Conservation (phyloP, 805 yeast genomes). For the Yamadazyma paraphyllophila region DNA sequence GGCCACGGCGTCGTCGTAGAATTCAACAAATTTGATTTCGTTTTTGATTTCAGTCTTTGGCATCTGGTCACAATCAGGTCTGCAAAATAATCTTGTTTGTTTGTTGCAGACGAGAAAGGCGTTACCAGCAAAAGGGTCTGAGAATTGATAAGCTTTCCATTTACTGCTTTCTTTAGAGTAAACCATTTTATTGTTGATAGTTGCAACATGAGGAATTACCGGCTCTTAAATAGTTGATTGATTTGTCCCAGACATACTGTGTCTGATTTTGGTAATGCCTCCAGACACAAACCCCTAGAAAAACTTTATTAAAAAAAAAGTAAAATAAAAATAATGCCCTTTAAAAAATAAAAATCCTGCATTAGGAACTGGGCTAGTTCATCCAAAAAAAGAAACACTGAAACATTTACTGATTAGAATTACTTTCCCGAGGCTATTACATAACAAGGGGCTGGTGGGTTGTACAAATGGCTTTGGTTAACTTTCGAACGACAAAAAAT, state of each 20-base stretch:
- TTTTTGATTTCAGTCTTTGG: constrained; percentile 41
- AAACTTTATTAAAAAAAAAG: not conserved
- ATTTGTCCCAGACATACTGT: constrained; percentile 1
- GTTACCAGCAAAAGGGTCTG: constrained; percentile 64
- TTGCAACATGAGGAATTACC: not conserved
- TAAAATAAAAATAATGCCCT: not conserved
- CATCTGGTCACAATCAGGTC: constrained; percentile 65
- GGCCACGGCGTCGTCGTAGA: constrained; percentile 39
- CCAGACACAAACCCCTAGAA: constrained; percentile 6
- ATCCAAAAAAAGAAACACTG: not conserved
- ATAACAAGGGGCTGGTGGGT: too few species aligned
- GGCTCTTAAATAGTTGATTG: not conserved
- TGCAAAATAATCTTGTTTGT: constrained; percentile 47
- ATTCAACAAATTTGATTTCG: constrained; percentile 46
- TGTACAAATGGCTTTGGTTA: too few species aligned
- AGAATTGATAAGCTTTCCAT: constrained; percentile 64
- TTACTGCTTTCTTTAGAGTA: constrained; percentile 46
- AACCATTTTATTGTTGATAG: constrained; percentile 7
- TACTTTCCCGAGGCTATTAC: too few species aligned
- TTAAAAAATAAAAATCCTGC: not conserved
- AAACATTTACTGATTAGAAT: not conserved
- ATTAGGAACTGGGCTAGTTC: not conserved
- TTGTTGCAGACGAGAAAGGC: constrained; percentile 53
- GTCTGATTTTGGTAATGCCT: not conserved
- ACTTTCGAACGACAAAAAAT: too few species aligned